These are phyloP conservation scores for Pichia manshurica DNA, from an alignment of 805 yeast species.

Conservation along the genomic window DNA sequence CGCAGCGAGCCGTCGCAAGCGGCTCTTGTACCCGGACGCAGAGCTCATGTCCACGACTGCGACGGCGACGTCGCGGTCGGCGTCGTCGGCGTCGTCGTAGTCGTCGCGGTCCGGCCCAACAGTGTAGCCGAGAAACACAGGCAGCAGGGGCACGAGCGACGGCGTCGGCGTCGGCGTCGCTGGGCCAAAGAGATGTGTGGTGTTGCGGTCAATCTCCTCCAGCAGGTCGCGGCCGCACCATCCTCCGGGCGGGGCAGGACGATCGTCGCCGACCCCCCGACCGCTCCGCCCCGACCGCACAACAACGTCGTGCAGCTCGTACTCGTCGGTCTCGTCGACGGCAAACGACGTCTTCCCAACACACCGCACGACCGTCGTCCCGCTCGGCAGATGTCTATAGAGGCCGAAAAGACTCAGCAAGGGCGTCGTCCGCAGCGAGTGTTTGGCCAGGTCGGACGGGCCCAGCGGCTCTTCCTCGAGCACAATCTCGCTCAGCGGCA, in stretches of 20 bases:
- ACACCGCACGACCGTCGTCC: constrained; percentile 21
- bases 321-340: constrained; percentile 16
- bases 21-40: too few species aligned
- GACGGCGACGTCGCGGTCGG: too few species aligned
- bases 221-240: background rate
- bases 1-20: too few species aligned
- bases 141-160: constrained; percentile 14
- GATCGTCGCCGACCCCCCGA: too few species aligned
- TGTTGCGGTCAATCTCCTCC: too few species aligned
- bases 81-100: too few species aligned
- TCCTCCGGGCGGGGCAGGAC: constrained; percentile 1
- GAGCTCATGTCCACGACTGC: too few species aligned
- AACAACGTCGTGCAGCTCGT: constrained; percentile 27
- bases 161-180: too few species aligned
- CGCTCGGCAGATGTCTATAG: constrained; percentile 21
- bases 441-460: background rate
- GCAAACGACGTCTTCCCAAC: constrained; percentile 21
- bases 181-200: too few species aligned
- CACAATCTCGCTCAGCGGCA: constrained; percentile 10
- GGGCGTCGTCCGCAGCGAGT: constrained; percentile 17
- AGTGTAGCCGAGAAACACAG: constrained; percentile 16
- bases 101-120: too few species aligned
- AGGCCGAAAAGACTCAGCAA: constrained; percentile 26
- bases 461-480: constrained; percentile 16
- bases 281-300: too few species aligned